Base-by-base conservation (phyloP, 2,329 filamentous ascomycete species). In the Parasarocladium wereldwijsianum region DNA sequence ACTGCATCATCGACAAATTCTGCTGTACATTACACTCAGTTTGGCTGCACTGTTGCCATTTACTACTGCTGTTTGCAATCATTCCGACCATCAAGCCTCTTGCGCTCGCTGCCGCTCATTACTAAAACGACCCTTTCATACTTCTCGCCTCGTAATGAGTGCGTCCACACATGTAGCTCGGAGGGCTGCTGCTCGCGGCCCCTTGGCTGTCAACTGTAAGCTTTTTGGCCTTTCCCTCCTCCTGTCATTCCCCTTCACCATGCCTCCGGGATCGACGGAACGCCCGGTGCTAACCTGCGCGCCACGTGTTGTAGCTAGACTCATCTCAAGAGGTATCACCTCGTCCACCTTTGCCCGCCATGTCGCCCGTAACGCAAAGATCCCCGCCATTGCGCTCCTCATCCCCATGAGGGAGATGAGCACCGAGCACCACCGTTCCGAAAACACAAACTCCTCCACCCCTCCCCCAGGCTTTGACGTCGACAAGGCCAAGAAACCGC, bases 401-500 rank as follows among this genome's bases (percentile, higher is more conserved):
- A 59, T 75, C 32, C 69, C 70, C 12, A 46, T 60, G 34, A 66
- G 72, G 45, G 51, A 53, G 42, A 56, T 74, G 42, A 61, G 65
- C 26, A 77, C 72, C 42, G 69, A 75, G 34, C 63, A 68, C 38
- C 68, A 72, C 48, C 58, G 60, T 33, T 51, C 64, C 31, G 56
- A 62, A 35, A 49, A 55, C 16, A 53, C 54, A 20, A 59, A 67
- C 30, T 62, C 66, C 32, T 75, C 70, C 28, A 86, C 84, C 25
- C 28, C 28, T 3, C 86, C 86, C 34, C 86, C 85, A 10, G 86
- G 86, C 17, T 94, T 93, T 63, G 86, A 90, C 49, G 64, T 81
- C n/a, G 76, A 87, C 46, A 66, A 84, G 58, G 86, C 86, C 41
- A 87, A 85, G 68, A 87, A 85, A 50, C 81, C 85, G 9, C 60